Evolutionary conservation across 208 protist species (phyloP), one percentile per base, ranked within the genome.

Genomic region (Vickermania ingenoplastis): DNA sequence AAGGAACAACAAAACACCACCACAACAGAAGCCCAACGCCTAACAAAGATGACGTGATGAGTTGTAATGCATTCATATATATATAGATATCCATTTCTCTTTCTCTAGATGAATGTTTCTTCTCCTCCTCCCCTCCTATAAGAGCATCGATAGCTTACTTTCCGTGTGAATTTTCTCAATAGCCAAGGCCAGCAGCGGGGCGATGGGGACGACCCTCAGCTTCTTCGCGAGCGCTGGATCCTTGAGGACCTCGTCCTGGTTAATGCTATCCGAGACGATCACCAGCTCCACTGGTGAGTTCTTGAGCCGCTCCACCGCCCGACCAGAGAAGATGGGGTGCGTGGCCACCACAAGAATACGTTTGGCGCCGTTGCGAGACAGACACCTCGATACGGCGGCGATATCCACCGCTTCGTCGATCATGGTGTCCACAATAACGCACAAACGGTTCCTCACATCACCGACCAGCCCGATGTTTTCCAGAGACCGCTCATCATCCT

Each of bases 91-190:
- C n/a, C n/a, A n/a, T n/a, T n/a, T n/a, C n/a, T n/a, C n/a, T n/a
- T n/a, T n/a, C n/a, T n/a, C n/a, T n/a, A n/a, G n/a, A n/a, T n/a
- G n/a, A n/a, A n/a, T n/a, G n/a, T n/a, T n/a, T n/a, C n/a, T n/a
- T n/a, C 45, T 26, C 24, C 26, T 11, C 36, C 73, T 69, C 25
- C 75, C 73, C 63, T 82, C 83, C 22, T 91, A 79, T 31, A 89
- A 90, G 4, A 93, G 59, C 11, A 81, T 84, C 1, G 72, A 54
- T 13, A 90, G 72, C 4, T 76, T 80, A 59, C 87, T 93, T 53
- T 94, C 88, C 7, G 80, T 85, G 76, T 94, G 84, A 17, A 94
- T 79, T 67, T 89, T 90, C 50, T 94, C 84, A 59, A 95, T 82
- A 0, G 84, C 82, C 14, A 78, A 75, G 0, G 88, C 84, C 22